Conservation (phyloP, 371 early-diverging fungal genomes). For the Actinomucor elegans region DNA sequence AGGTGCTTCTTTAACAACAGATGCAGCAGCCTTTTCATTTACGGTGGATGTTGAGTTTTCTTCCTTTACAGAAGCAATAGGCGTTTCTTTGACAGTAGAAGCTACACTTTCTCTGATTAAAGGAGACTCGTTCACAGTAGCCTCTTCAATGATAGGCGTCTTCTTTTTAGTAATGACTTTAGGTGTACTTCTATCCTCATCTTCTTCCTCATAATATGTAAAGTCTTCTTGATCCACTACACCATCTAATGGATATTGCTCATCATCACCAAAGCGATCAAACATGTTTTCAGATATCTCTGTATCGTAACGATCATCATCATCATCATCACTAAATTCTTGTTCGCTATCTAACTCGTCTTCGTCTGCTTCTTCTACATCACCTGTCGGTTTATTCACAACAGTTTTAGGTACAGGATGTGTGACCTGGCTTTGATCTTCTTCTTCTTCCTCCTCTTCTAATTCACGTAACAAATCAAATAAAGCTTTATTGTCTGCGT, state of each 20-base stretch:
- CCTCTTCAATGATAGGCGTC: constrained; percentile 13
- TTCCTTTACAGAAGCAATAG: background rate
- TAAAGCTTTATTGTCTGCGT: constrained; percentile 41
- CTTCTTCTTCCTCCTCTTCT: constrained; percentile 48
- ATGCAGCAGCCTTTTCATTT: background rate
- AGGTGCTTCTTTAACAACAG: background rate
- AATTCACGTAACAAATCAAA: constrained; percentile 53
- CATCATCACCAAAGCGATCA: constrained; percentile 56
- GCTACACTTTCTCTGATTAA: background rate
- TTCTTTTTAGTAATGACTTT: constrained; percentile 15
- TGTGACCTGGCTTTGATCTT: constrained; percentile 18
- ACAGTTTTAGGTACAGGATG: background rate
- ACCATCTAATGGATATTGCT: constrained; percentile 54
- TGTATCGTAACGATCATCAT: constrained; percentile 52
- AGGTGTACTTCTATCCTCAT: constrained; percentile 21
- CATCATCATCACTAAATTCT: constrained; percentile 11
- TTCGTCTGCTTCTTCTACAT: constrained; percentile 1
- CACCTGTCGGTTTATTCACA: background rate
- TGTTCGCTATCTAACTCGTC: constrained; percentile 49
- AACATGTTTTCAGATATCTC: constrained; percentile 44
- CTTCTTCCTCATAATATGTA: constrained; percentile 43
- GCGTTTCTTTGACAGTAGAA: background rate
- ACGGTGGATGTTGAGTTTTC: background rate
- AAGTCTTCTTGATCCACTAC: constrained; percentile 57
- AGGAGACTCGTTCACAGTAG: background rate